Percentiles rank a stretch among this genome's conserved stretches.
phyloP scores from a whole-genome alignment of 345 rosid species.

The Eucalyptus fibrosa region DNA sequence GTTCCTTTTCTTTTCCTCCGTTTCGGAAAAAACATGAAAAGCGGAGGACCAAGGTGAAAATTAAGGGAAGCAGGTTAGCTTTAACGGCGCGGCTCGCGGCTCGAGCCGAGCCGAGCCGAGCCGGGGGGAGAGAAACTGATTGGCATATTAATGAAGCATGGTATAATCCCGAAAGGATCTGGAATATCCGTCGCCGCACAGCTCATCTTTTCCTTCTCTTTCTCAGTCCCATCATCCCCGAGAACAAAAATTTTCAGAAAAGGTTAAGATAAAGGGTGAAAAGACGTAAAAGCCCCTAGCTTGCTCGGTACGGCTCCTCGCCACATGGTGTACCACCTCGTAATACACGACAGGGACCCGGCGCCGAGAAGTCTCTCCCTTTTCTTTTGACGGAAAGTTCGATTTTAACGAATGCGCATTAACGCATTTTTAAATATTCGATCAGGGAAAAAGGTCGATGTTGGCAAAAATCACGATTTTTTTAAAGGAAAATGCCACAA shows the following conservation, averaged over 20 bases:
- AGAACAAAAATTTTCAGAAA: neutral
- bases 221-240: neutral
- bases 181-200: neutral
- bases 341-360: neutral
- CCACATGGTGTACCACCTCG: neutral
- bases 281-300: neutral
- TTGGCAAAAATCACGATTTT: too few species aligned
- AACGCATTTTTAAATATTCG: neutral
- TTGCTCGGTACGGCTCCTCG: neutral
- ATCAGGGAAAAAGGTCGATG: neutral
- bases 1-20: fast-evolving
- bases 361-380: neutral
- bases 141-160: neutral
- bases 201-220: neutral
- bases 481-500: too few species aligned
- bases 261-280: too few species aligned
- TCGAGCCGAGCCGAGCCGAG: neutral
- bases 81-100: neutral
- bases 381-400: neutral
- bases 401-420: neutral
- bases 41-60: neutral
- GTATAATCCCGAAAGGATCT: neutral
- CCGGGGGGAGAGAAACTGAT: neutral
- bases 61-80: neutral
- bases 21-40: neutral